These are phyloP conservation scores for Aaosphaeria arxii DNA, from an alignment of 2,329 filamentous ascomycete genomes.

Conservation along the genomic window DNA sequence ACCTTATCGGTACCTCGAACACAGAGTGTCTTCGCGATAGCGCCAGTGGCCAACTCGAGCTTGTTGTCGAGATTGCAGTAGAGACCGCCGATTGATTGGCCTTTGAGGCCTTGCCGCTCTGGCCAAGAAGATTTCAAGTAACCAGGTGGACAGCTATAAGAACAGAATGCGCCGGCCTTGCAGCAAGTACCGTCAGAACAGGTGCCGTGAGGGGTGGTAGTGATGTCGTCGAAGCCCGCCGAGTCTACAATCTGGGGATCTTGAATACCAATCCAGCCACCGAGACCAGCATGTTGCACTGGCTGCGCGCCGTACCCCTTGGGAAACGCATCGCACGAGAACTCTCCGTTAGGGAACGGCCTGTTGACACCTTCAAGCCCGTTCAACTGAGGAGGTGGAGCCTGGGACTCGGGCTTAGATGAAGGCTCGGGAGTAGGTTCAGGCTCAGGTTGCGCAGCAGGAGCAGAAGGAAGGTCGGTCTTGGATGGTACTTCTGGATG, in stretches of 20 bases:
- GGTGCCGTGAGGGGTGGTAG: constrained; percentile 63
- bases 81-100: constrained; percentile 85
- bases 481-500: constrained; percentile 22
- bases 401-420: not conserved
- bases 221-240: constrained; percentile 53
- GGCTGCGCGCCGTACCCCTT: constrained; percentile 74
- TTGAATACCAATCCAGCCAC: constrained; percentile 81
- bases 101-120: constrained; percentile 68
- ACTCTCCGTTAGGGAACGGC: constrained; percentile 71
- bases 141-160: constrained; percentile 86
- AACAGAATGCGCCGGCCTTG: constrained; percentile 68
- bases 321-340: constrained; percentile 73
- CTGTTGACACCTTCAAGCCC: constrained; percentile 34
- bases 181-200: constrained; percentile 57
- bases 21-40: constrained; percentile 68
- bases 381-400: constrained; percentile 1
- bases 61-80: constrained; percentile 76
- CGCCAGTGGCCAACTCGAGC: constrained; percentile 62
- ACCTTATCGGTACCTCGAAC: constrained; percentile 64
- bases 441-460: constrained; percentile 15
- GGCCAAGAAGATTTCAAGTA: constrained; percentile 96
- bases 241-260: constrained; percentile 35
- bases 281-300: constrained; percentile 65
- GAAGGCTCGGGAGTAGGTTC: not conserved
- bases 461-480: constrained; percentile 17